These are phyloP conservation scores for Elsinoe necatrix DNA, from an alignment of 2,329 filamentous ascomycete species.

Conservation along the genomic window DNA sequence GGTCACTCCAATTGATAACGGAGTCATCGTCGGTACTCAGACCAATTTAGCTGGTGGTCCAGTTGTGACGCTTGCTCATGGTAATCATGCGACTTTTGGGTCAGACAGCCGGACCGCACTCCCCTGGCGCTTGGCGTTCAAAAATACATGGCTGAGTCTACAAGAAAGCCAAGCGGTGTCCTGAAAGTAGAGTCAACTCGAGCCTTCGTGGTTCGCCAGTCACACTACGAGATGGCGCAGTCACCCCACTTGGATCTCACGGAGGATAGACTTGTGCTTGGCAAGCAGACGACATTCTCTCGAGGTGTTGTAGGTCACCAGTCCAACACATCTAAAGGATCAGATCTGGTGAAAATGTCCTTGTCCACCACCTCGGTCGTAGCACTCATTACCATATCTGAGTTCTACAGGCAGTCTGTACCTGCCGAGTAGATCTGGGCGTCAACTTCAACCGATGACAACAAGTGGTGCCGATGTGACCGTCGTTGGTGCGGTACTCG, in stretches of 20 bases:
- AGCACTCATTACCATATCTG: too few relatives aligned
- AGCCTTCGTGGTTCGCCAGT: slow-evolving; percentile 18
- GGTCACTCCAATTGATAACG: slow-evolving; percentile 17
- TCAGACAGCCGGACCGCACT: slow-evolving; percentile 14
- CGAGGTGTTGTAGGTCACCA: background rate
- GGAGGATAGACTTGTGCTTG: background rate
- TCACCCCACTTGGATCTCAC: slow-evolving; percentile 17
- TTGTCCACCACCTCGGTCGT: too few relatives aligned
- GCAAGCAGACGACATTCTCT: background rate
- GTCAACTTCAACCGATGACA: too few relatives aligned
- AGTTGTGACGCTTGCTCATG: slow-evolving; percentile 19
- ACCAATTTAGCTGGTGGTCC: slow-evolving; percentile 19
- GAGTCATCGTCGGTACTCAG: slow-evolving; percentile 19
- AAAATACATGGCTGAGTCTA: slow-evolving; percentile 7
- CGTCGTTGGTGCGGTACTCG: too few relatives aligned
- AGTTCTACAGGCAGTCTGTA: too few relatives aligned
- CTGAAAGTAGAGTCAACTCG: slow-evolving; percentile 16
- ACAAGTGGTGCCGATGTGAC: too few relatives aligned
- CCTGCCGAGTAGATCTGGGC: too few relatives aligned
- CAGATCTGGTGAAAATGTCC: too few relatives aligned
- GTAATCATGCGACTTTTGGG: slow-evolving; percentile 19
- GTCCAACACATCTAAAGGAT: too few relatives aligned
- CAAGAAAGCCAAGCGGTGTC: slow-evolving; percentile 15
- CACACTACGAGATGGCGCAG: slow-evolving; percentile 17
- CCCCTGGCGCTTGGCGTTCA: background rate